A percentile compares a stretch with the other conserved stretches of the same genome.
phyloP scores from a whole-genome alignment of 2,329 filamentous ascomycete species.

The Aspergillus tanneri region DNA sequence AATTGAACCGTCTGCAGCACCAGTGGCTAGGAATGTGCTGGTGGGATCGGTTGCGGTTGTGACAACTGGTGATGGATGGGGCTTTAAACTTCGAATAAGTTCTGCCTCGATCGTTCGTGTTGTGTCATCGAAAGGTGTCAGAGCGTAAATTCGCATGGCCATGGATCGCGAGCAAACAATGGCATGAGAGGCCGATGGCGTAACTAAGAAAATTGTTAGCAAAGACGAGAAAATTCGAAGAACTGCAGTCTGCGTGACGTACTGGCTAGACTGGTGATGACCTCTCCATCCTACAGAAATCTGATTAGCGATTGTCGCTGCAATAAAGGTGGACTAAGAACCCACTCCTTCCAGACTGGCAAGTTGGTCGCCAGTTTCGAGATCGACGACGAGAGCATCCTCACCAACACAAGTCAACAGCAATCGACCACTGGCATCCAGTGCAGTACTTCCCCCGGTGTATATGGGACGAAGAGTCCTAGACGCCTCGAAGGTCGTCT shows the following conservation, averaged over 20 bases:
- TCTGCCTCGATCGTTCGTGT: slow-evolving; percentile 62
- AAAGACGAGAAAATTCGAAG: slow-evolving; percentile 1
- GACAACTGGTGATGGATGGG: slow-evolving; percentile 85
- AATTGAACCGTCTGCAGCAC: slow-evolving; percentile 86
- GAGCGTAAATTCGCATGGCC: slow-evolving; percentile 85
- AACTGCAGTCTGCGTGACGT: slow-evolving; percentile 19
- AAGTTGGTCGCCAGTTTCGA: slow-evolving; percentile 77
- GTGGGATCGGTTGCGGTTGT: slow-evolving; percentile 82
- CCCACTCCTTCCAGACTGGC: slow-evolving; percentile 82
- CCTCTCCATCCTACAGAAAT: slow-evolving; percentile 61
- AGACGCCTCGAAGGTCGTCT: slow-evolving; percentile 85
- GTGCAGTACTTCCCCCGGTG: slow-evolving; percentile 81
- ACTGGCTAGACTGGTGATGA: slow-evolving; percentile 48
- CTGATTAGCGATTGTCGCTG: slow-evolving; percentile 17
- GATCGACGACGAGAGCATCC: slow-evolving; percentile 82
- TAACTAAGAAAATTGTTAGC: slow-evolving; percentile 56
- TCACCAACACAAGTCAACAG: slow-evolving; percentile 89
- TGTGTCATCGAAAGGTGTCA: slow-evolving; percentile 59
- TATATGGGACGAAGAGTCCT: slow-evolving; percentile 89
- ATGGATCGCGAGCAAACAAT: slow-evolving; percentile 92
- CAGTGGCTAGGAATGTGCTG: slow-evolving; percentile 85
- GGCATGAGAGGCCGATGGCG: slow-evolving; percentile 82
- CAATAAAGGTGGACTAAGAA: slow-evolving; percentile 19
- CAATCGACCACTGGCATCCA: slow-evolving; percentile 77
- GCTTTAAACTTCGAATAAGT: slow-evolving; percentile 78